These are phyloP conservation scores for Tylopilus plumbeoviolaceoides DNA, from an alignment of 768 basidiomycete genomes.

Conservation along the genomic window DNA sequence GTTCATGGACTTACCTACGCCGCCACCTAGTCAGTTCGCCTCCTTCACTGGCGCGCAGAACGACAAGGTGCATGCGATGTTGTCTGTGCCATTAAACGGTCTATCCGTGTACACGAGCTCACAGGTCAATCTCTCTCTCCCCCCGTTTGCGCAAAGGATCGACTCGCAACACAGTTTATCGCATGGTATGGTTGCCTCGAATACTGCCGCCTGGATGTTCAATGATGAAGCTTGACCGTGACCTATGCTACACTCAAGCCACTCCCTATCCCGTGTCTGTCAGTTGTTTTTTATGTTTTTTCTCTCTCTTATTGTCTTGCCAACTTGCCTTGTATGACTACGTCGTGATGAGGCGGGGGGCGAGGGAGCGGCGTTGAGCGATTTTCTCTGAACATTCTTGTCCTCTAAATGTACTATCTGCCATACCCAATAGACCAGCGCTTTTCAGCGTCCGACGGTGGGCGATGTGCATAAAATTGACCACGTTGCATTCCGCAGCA, in stretches of 20 bases:
- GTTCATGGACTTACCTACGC: constrained; percentile 42
- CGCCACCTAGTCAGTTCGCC: constrained; percentile 36
- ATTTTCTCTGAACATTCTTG: constrained; percentile 18
- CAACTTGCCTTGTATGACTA: no score
- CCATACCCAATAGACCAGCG: constrained; percentile 26
- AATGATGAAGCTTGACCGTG: constrained; percentile 11
- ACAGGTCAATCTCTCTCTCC: constrained; percentile 10
- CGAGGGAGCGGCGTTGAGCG: constrained; percentile 15
- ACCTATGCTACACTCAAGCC: no score
- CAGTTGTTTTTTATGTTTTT: constrained; percentile 16
- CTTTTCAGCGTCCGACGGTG: background rate
- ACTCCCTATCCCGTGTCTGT: constrained; percentile 21
- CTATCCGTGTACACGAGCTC: constrained; percentile 16
- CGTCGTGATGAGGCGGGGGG: constrained; percentile 18
- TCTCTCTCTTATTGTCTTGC: constrained; percentile 12
- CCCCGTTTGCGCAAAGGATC: constrained; percentile 8
- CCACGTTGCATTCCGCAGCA: no score
- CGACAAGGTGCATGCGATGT: constrained; percentile 28
- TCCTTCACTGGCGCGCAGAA: constrained; percentile 33
- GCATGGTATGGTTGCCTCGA: constrained; percentile 8
- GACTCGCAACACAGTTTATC: constrained; percentile 15
- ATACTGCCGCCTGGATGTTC: constrained; percentile 13
- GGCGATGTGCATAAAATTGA: background rate
- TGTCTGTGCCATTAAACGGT: constrained; percentile 14
- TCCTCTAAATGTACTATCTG: constrained; percentile 18